Evolutionary conservation across 2,329 filamentous ascomycete genomes (phyloP), one percentile per base, ranked within the genome.

Genomic region (Neonectria hederae): DNA sequence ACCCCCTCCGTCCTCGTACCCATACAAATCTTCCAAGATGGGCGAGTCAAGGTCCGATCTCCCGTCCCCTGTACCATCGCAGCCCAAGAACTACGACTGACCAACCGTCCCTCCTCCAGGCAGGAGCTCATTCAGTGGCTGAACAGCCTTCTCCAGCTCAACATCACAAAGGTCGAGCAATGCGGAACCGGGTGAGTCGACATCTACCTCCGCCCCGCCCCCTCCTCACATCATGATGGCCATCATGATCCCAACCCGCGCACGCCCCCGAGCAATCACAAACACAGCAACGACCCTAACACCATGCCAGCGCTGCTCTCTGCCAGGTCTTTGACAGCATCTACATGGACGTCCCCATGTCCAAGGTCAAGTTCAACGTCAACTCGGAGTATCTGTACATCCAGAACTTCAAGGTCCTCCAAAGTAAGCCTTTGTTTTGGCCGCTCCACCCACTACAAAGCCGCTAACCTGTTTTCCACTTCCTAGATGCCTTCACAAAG

Each of bases 291-390:
- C 21, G 14, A 32, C 46, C 52, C 45, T 28, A 53, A 60, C 56
- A 49, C 32, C 3, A 35, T 32, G 22, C 59, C 77, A 98, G 95
- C 79, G 95, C 96, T 73, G 95, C 95, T 52, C 87, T 97, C 67
- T 99, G 96, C 84, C 96, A 99, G 83, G 89, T 99, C 75, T 97
- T 97, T 80, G 96, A 99, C 84, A 97, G 94, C 81, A 97, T 99
- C 84, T 98, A 94, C 85, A 89, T 88, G 83, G 96, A 99, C 80
- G 86, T 98, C 35, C 94, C 95, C 71, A 98, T 99, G 96, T 86
- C 89, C 70, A 90, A 93, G 73, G 95, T 99, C 83, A 97, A 97
- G 84, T 99, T 99, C 87, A 97, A 97, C 78, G 95, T 95, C 76
- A 97, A 94, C 82, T 91, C 90, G 72, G 96, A 99, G 85, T 98